phyloP scores from a whole-genome alignment of 2,329 filamentous ascomycete genomes.

The Torrubiella hemipterigena region DNA sequence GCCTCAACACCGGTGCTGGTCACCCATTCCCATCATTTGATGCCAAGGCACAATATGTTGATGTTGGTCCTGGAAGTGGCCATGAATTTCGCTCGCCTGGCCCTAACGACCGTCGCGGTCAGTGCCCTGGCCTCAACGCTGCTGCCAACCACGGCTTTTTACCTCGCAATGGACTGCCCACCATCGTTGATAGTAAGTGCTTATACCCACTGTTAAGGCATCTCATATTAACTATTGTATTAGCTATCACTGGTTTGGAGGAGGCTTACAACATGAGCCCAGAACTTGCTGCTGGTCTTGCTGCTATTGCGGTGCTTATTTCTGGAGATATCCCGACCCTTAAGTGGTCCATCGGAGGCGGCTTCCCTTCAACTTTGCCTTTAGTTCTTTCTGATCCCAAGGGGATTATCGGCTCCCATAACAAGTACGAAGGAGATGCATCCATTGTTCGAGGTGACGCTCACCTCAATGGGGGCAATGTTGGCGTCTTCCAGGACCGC shows the following conservation, averaged over 20 bases:
- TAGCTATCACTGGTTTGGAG: constrained; percentile 1
- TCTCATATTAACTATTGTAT: not conserved
- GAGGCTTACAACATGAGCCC: constrained; percentile 33
- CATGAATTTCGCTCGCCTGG: not conserved
- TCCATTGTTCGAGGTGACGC: constrained; percentile 33
- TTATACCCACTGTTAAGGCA: not conserved
- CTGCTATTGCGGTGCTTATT: constrained; percentile 30
- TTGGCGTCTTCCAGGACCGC: not conserved
- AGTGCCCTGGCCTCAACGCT: not conserved
- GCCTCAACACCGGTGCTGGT: not conserved
- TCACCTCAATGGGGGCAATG: not conserved
- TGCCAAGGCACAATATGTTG: not conserved
- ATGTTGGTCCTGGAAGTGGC: not conserved
- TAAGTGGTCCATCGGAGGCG: constrained; percentile 41
- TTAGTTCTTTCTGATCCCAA: constrained; percentile 29
- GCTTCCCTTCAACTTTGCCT: constrained; percentile 23
- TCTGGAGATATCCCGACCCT: constrained; percentile 36
- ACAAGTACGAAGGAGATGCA: constrained; percentile 40
- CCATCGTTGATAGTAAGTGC: not conserved
- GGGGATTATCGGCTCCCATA: constrained; percentile 38
- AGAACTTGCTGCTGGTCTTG: constrained; percentile 27
- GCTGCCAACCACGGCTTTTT: not conserved
- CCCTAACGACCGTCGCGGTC: not conserved
- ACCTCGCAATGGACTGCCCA: not conserved
- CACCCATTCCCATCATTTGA: not conserved